Evolutionary conservation across 2,329 filamentous ascomycete genomes (phyloP).

Genomic region (Sclerotinia sclerotiorum): DNA sequence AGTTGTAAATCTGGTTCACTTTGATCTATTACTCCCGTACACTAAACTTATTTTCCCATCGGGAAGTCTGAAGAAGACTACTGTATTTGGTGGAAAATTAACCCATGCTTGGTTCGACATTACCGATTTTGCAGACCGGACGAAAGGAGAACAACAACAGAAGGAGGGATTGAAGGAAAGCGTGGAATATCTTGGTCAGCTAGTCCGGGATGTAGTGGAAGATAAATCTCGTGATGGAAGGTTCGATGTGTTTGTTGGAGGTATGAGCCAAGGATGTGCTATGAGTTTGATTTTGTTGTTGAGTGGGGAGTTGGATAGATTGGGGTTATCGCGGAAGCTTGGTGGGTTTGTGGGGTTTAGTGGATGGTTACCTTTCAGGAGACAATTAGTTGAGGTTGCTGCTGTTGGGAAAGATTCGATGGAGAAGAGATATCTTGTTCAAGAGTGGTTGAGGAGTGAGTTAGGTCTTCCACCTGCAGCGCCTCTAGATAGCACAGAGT

Average conservation of each 20-base stretch:
- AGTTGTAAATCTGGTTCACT: constrained; percentile 41
- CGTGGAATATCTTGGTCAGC: constrained; percentile 22
- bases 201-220: constrained; percentile 26
- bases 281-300: constrained; percentile 30
- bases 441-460: not conserved
- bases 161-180: constrained; percentile 26
- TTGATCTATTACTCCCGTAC: constrained; percentile 34
- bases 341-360: constrained; percentile 31
- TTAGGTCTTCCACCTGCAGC: not conserved
- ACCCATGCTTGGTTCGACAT: constrained; percentile 39
- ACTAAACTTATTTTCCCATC: constrained; percentile 34
- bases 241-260: constrained; percentile 26
- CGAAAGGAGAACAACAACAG: constrained; percentile 25
- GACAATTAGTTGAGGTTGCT: constrained; percentile 23
- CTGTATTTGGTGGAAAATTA: constrained; percentile 29
- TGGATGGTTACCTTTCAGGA: constrained; percentile 36
- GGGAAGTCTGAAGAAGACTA: constrained; percentile 25
- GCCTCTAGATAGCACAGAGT: not conserved
- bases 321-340: constrained; percentile 9
- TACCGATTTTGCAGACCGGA: constrained; percentile 33
- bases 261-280: constrained; percentile 35
- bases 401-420: not conserved
- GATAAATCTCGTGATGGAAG: not conserved
- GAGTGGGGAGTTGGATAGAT: constrained; percentile 26
- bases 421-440: constrained; percentile 4